These are phyloP conservation scores for Meira miltonrushii DNA, from an alignment of 1,284 basidiomycete species.

Conservation along the genomic window DNA sequence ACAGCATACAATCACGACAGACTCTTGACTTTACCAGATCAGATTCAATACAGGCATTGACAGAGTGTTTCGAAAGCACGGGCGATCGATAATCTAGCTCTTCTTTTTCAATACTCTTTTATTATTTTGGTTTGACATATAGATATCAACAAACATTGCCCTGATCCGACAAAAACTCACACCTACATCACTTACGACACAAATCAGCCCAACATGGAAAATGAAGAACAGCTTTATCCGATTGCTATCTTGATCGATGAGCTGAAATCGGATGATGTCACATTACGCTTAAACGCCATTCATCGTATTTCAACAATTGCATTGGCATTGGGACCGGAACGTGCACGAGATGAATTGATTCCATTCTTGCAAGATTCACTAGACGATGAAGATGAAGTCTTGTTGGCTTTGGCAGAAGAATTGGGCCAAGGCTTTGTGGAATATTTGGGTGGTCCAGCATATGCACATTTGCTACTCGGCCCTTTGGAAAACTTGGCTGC, in stretches of 20 bases:
- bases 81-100: too few relatives aligned
- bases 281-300: slow-evolving; percentile 88
- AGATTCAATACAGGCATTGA: too few relatives aligned
- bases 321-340: slow-evolving; percentile 88
- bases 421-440: slow-evolving; percentile 75
- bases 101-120: too few relatives aligned
- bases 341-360: slow-evolving; percentile 90
- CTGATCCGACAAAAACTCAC: too few relatives aligned
- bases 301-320: slow-evolving; percentile 98
- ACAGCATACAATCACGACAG: too few relatives aligned
- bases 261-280: slow-evolving; percentile 74
- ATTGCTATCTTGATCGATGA: slow-evolving; percentile 78
- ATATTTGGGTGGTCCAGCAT: slow-evolving; percentile 84
- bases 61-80: too few relatives aligned
- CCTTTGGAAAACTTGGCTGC: slow-evolving; percentile 93
- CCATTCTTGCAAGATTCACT: slow-evolving; percentile 96
- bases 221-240: slow-evolving; percentile 50
- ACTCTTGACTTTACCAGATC: too few relatives aligned
- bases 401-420: slow-evolving; percentile 93
- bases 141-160: too few relatives aligned
- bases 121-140: too few relatives aligned
- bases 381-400: slow-evolving; percentile 98
- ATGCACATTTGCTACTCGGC: slow-evolving; percentile 82
- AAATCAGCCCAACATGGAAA: slow-evolving; percentile 34
- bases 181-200: neutral